Base-by-base conservation (phyloP, 2,329 filamentous ascomycete species). In the Trichophyton equinum region DNA sequence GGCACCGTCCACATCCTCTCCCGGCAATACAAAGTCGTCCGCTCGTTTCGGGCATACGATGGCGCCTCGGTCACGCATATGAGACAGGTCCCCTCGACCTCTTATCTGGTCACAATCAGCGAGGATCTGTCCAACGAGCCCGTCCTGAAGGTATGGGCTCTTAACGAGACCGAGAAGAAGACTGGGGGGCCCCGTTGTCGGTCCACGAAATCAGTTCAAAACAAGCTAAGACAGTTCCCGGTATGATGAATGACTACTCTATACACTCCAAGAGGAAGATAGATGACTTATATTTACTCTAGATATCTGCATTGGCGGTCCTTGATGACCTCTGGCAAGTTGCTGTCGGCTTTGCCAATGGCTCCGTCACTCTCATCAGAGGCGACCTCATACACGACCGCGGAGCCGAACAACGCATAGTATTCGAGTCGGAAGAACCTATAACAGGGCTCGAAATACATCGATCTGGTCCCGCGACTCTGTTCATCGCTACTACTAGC, bases 371-470 rank as follows among this genome's bases (percentile, higher is more conserved):
- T 0, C 85, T 99, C 30, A 89, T 99, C 61, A 84, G 94, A 62
- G 94, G 95, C 63, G 94, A 99, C 71, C 79, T 99, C 57, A 89
- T 99, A 67, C 91, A 99, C 72, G 94, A 99, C 72, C 85, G 94
- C 61, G 94, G 95, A 22, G 91, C 92, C 9, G 91, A 90, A 71
- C 94, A 99, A 73, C 85, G 94, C 59, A 94, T 92, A 38, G 89
- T 99, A 8, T 94, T 95, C 75, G 94, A 99, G 71, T 96, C 91
- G 0, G 91, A 97, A 68, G 94, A 99, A 72, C 95, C 94, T 0
- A 85, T 99, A 8, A 99, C 94, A 0, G 92, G 91, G 1, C 85
- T 99, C 13, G 88, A 94, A 69, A 87, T 96, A 63, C 77, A 84
- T 53, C 79, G 81, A 67, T 81, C 81, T 4, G 76, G 76, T 55